These are phyloP conservation scores for Alternaria brassicicola DNA, from an alignment of 2,329 filamentous ascomycete species.

Conservation along the genomic window DNA sequence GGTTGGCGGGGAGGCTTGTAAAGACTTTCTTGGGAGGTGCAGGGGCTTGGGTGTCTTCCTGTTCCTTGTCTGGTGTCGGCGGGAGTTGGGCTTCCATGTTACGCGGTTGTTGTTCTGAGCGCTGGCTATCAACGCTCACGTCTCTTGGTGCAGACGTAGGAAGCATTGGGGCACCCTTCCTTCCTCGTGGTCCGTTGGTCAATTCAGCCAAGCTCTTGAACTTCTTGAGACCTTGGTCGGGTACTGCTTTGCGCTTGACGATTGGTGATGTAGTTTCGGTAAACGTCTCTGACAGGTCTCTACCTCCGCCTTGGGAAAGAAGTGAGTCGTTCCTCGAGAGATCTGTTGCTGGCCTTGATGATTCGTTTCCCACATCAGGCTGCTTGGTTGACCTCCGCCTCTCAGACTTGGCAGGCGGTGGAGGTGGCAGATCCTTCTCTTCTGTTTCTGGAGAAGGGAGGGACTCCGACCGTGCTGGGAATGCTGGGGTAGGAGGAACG, in stretches of 20 bases:
- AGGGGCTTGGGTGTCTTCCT: conserved; percentile 13
- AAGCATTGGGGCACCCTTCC: conserved; percentile 31
- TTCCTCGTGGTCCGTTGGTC: conserved; percentile 37
- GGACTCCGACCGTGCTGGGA: conserved; percentile 14
- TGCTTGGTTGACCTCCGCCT: conserved; percentile 24
- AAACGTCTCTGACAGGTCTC: neutral
- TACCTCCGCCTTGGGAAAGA: conserved; percentile 29
- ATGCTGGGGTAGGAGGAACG: conserved; percentile 33
- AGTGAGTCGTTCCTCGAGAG: conserved; percentile 38
- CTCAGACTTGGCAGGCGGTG: conserved; percentile 44
- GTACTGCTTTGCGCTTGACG: conserved; percentile 39
- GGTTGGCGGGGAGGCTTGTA: conserved; percentile 39
- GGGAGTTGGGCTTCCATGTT: conserved; percentile 27
- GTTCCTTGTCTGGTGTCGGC: conserved; percentile 40
- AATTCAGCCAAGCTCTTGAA: conserved; percentile 41
- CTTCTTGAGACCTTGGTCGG: conserved; percentile 25
- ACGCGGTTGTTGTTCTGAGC: conserved; percentile 5
- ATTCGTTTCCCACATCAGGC: conserved; percentile 29
- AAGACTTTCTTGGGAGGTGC: conserved; percentile 33
- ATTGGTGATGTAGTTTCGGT: conserved; percentile 13
- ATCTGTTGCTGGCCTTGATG: conserved; percentile 28
- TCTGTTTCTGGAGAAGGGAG: conserved; percentile 21
- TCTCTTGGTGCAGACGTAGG: conserved; percentile 29
- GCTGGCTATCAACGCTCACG: conserved; percentile 15
- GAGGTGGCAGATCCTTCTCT: conserved; percentile 41